Base-by-base conservation (phyloP, 352 stramenopile species). In the Phytopythium helicoides region DNA sequence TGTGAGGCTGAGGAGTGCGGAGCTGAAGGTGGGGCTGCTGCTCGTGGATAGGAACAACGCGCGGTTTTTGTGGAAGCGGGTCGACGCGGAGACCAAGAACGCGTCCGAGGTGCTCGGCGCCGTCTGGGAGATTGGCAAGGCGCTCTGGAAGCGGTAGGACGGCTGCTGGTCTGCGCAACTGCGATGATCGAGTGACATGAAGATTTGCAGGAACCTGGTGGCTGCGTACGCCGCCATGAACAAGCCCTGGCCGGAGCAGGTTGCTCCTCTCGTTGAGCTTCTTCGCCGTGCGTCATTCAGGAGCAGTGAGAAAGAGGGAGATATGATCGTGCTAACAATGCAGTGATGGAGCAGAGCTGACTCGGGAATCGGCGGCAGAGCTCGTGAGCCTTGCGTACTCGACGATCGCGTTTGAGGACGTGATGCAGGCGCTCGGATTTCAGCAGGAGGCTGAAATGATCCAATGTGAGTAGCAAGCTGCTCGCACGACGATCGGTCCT, bases 31-130 rank as follows among this genome's bases (percentile, higher is more conserved):
- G 48, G 9, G 37, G 4, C 22, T 16, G 9, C 9, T 46, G 61
- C 23, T 22, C 19, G 22, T 40, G 50, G 9, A 11, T 22, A 81
- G 66, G 31, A 86, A 88, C 35, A 76, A 88, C 31, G 76, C 80
- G 34, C 76, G 80, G 9, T 90, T 90, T 39, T 60, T 90, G 54
- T 90, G 80, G 80, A 88, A 88, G 56, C 80, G 80, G 31, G 82
- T 90, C 25, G 47, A 64, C 1, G 1, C 23, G 2, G 68, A 67
- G 23, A 65, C 58, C 6, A 90, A 88, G 56, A 54, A 76, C 21
- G 47, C 35, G 3, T 76, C 68, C 0, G 63, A 84, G 33, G 52
- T 73, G 23, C 62, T 86, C 1, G 35, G 22, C 1, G 65, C 76
- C 3, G 65, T 83, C 12, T 90, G 79, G 79, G 68, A 71, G 36